A percentile compares a stretch with the other conserved stretches of the same genome.
phyloP scores from a whole-genome alignment of 495 filamentous ascomycete genomes.

The Aspergillus hancockii region DNA sequence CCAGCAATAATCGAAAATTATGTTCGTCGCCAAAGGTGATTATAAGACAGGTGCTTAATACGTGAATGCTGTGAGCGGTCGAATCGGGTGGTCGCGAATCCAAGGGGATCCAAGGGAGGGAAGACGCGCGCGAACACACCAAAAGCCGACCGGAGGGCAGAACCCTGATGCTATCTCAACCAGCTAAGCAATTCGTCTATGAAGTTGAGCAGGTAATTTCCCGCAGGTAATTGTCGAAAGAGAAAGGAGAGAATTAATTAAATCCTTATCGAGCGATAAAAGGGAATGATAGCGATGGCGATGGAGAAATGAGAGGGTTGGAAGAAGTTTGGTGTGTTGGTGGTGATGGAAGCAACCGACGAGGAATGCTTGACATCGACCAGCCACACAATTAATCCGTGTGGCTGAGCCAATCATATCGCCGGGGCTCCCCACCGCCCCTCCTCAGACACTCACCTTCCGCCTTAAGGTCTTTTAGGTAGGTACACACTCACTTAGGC shows the following conservation, averaged over 20 bases:
- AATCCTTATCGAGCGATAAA: conserved; percentile 5
- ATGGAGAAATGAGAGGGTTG: conserved; percentile 7
- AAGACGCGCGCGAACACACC: conserved; percentile 19
- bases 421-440: background rate
- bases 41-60: background rate
- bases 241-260: conserved; percentile 11
- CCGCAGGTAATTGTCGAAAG: background rate
- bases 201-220: background rate
- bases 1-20: background rate
- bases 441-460: background rate
- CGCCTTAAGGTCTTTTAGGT: conserved; percentile 5
- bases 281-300: conserved; percentile 8
- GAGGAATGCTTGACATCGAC: conserved; percentile 5
- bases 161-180: background rate
- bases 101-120: conserved; percentile 19
- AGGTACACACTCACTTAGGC: background rate
- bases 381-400: conserved; percentile 18
- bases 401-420: conserved; percentile 8
- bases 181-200: background rate
- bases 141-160: conserved; percentile 19
- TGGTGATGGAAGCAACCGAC: conserved; percentile 10
- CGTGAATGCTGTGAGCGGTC: background rate
- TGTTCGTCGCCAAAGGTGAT: background rate
- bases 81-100: conserved; percentile 5
- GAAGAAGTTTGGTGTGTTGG: conserved; percentile 2